phyloP scores from a whole-genome alignment of 768 basidiomycete species.

The Boletus barrowsii region DNA sequence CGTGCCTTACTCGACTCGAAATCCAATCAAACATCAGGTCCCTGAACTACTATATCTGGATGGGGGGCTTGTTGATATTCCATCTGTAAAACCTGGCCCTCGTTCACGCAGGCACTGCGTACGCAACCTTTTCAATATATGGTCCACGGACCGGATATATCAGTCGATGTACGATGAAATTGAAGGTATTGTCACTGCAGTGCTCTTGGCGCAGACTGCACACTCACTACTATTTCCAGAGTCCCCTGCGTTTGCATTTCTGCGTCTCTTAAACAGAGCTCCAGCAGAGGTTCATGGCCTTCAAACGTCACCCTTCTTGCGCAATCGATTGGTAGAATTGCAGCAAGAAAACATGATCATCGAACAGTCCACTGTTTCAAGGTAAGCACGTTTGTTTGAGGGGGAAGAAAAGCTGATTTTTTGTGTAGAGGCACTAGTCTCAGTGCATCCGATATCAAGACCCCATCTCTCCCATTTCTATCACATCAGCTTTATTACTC shows the following conservation, averaged over 20 bases:
- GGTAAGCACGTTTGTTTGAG: constrained; percentile 34
- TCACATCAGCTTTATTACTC: constrained; percentile 41
- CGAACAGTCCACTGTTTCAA: constrained; percentile 42
- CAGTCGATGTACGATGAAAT: constrained; percentile 57
- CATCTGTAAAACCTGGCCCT: constrained; percentile 48
- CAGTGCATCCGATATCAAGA: constrained; percentile 17
- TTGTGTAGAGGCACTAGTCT: constrained; percentile 19
- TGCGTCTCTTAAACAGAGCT: constrained; percentile 62
- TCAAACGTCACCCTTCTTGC: constrained; percentile 58
- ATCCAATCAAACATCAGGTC: constrained; percentile 76
- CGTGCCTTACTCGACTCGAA: constrained; percentile 82
- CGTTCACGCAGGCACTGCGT: constrained; percentile 55
- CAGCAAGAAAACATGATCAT: constrained; percentile 41
- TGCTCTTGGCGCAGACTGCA: neutral
- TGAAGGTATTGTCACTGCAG: constrained; percentile 42
- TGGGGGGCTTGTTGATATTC: constrained; percentile 67
- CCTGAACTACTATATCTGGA: constrained; percentile 78
- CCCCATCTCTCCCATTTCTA: constrained; percentile 12
- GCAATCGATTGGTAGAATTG: constrained; percentile 47
- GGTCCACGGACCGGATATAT: constrained; percentile 81
- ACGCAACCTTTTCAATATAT: constrained; percentile 79
- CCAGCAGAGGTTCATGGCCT: constrained; percentile 64
- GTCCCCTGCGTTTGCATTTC: constrained; percentile 67
- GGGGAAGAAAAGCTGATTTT: constrained; percentile 5
- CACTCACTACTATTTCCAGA: constrained; percentile 34